phyloP scores from a whole-genome alignment of 257 asterid genomes.

The Cynanchum wilfordii region DNA sequence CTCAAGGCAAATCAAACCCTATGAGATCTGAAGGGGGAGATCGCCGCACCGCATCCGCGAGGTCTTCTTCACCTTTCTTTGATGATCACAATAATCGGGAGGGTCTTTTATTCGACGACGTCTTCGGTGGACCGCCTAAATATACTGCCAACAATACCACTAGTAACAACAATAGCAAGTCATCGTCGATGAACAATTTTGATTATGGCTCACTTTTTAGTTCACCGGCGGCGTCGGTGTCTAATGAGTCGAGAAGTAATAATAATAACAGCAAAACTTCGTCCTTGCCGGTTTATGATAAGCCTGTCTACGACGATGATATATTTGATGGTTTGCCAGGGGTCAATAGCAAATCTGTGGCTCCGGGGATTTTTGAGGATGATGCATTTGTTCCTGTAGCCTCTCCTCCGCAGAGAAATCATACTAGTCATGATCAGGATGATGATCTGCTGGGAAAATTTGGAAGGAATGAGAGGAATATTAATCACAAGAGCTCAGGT shows the following conservation, averaged over 20 bases:
- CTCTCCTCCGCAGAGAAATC: constrained; percentile 34
- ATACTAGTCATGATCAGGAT: constrained; percentile 25
- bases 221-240: constrained; percentile 9
- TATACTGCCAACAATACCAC: constrained; percentile 39
- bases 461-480: constrained; percentile 41
- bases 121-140: constrained; percentile 74
- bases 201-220: constrained; percentile 57
- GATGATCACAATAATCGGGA: constrained; percentile 28
- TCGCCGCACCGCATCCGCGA: constrained; percentile 44
- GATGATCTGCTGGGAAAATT: constrained; percentile 47
- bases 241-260: constrained; percentile 34
- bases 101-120: constrained; percentile 50
- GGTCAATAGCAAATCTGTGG: constrained; percentile 58
- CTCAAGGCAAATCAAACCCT: constrained; percentile 84
- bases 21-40: constrained; percentile 77
- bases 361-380: constrained; percentile 55
- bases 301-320: constrained; percentile 94
- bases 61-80: constrained; percentile 26
- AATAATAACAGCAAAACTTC: constrained; percentile 30
- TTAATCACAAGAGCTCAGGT: constrained; percentile 35
- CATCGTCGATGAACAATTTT: constrained; percentile 39
- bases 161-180: constrained; percentile 22
- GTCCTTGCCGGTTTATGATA: constrained; percentile 77
- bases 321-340: constrained; percentile 91
- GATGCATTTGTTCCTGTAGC: constrained; percentile 55